Evolutionary conservation across 1,284 basidiomycete genomes (phyloP).

Genomic region (Fomitopsis palustris): DNA sequence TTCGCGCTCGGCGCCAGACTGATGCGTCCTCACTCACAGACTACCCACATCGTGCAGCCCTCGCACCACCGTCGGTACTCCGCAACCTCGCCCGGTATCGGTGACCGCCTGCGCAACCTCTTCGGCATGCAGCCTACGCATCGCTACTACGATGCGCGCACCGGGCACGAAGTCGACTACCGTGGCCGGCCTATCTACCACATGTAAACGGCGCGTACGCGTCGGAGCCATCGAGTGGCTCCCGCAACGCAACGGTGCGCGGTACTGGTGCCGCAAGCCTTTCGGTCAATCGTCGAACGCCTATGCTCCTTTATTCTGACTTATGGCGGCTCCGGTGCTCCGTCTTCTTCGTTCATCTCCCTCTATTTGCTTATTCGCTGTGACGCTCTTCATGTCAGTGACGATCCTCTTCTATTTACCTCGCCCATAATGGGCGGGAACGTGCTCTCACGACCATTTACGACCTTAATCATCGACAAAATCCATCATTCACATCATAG

Average conservation of each 20-base stretch:
- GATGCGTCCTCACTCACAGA: slow-evolving; percentile 6
- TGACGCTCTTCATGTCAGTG: not conserved
- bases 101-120: slow-evolving; percentile 51
- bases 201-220: slow-evolving; percentile 30
- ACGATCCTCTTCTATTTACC: not conserved
- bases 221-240: not conserved
- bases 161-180: slow-evolving; percentile 48
- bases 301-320: not conserved
- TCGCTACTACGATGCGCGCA: slow-evolving; percentile 45
- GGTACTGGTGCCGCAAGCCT: slow-evolving; percentile 12
- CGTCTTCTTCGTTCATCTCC: slow-evolving; percentile 1
- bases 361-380: not conserved
- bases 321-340: not conserved
- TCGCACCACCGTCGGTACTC: slow-evolving; percentile 7
- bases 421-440: not conserved
- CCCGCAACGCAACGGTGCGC: not conserved
- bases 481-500: not conserved
- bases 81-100: slow-evolving; percentile 30
- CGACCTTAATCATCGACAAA: not conserved
- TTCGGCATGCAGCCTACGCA: slow-evolving; percentile 47
- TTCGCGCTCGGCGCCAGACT: not conserved
- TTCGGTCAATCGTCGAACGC: not conserved
- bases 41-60: not conserved
- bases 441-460: not conserved
- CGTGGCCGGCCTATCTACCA: slow-evolving; percentile 49